Percentiles rank a stretch among this genome's conserved stretches.
Conservation (phyloP, 225 moss, liverwort and hornwort genomes). For the Thuidium tamariscinum region DNA sequence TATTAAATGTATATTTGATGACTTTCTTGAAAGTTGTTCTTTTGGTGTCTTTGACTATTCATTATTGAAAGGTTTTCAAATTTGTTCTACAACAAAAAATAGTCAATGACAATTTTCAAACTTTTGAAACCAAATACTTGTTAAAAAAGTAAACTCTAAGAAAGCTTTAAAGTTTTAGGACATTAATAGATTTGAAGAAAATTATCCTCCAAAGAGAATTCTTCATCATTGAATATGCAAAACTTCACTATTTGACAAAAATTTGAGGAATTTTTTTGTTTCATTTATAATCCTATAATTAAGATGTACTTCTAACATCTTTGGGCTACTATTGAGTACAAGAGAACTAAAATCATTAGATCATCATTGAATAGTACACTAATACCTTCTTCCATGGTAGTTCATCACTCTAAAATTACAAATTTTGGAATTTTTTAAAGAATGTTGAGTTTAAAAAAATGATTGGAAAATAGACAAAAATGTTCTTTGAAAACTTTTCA, state of each 20-base stretch:
- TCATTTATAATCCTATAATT: background rate
- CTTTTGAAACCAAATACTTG: background rate
- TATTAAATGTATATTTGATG: background rate
- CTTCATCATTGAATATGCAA: background rate
- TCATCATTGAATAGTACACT: no score
- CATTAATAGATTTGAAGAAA: background rate
- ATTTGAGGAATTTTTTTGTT: background rate
- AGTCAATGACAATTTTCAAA: background rate
- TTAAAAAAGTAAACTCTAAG: background rate
- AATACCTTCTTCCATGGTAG: no score
- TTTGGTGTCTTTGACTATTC: accelerated
- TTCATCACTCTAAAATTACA: no score
- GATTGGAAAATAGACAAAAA: no score
- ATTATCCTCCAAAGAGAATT: background rate
- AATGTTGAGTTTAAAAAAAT: no score
- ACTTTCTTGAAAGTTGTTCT: background rate
- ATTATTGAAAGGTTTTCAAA: background rate
- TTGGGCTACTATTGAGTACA: background rate
- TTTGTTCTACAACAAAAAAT: no score
- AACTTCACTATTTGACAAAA: background rate
- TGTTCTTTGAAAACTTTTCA: no score
- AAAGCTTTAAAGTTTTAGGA: background rate
- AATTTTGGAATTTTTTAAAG: no score
- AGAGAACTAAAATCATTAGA: background rate
- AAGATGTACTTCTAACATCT: background rate